Base-by-base conservation (phyloP, 2,329 filamentous ascomycete species). In the Peltaster fructicola region DNA sequence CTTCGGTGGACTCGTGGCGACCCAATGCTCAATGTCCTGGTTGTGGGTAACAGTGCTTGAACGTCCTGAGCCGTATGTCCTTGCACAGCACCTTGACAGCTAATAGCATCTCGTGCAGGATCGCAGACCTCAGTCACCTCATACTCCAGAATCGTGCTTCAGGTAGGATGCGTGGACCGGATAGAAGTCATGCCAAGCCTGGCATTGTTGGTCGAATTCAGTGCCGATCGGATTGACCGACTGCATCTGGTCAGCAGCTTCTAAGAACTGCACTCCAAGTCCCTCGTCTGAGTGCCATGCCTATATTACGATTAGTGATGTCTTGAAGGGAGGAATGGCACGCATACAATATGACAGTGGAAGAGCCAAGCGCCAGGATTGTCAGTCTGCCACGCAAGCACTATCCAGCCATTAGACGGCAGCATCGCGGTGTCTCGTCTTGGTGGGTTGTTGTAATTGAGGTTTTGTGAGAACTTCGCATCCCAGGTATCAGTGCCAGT, bases 291-390 rank as follows among this genome's bases (percentile, higher is more conserved):
- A 40, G 27, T 48, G 45, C 45, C 45, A 48, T 11, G 38, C 35
- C 33, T 36, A 13, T 11, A 19, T 17, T 6, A 16, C 20, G 11
- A 15, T 28, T 14, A 27, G 29, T 26, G 7, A 18, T 12, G n/a
- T n/a, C n/a, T n/a, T n/a, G n/a, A n/a, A n/a, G n/a, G n/a, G n/a
- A n/a, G n/a, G n/a, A n/a, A n/a, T n/a, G n/a, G n/a, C n/a, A 10
- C n/a, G 36, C 38, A 31, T 24, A 39, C 50, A 28, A 55, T 53
- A 37, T 56, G 52, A 27, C 52, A 55, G 30, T 56, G 52, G 37
- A 53, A 39, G 8, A 54, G 15, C 53, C 54, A 57, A 2, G 51
- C 44, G 5, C 54, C 54, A 1, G 53, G 52, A 30, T 58, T 58
- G 29, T 56, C 48, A 14, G 45, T 49, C 28, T 44, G 35, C 32